Conservation (phyloP, 2,329 filamentous ascomycete species). For the Hypoxylon rubiginosum region DNA sequence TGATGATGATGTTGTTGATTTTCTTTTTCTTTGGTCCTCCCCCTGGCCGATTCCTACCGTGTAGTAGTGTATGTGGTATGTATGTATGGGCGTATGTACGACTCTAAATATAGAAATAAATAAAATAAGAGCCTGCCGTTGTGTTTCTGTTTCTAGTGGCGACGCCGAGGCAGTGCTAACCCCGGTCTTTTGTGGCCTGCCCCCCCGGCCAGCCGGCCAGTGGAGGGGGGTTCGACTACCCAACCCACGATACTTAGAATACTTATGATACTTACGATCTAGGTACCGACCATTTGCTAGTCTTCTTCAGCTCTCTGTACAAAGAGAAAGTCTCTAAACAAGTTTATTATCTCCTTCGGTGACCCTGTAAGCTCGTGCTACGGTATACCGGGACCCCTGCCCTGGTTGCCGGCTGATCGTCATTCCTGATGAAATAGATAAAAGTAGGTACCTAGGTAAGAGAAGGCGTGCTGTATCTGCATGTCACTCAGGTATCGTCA, state of each 20-base stretch:
- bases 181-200: slow-evolving; percentile 22
- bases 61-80: not conserved
- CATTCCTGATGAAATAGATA: slow-evolving; percentile 6
- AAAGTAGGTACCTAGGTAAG: too few species aligned
- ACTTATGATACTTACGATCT: slow-evolving; percentile 1
- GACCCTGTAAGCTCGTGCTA: not conserved
- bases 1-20: slow-evolving; percentile 29
- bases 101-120: slow-evolving; percentile 41
- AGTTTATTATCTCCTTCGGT: slow-evolving; percentile 13
- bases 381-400: slow-evolving; percentile 12
- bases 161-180: slow-evolving; percentile 41
- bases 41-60: slow-evolving; percentile 34
- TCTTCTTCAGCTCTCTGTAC: not conserved
- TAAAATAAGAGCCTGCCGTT: slow-evolving; percentile 26
- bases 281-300: not conserved
- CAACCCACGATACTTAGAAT: slow-evolving; percentile 3
- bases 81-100: not conserved
- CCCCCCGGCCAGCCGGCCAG: slow-evolving; percentile 5
- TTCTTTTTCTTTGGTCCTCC: slow-evolving; percentile 26
- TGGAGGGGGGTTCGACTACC: slow-evolving; percentile 9
- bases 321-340: slow-evolving; percentile 23
- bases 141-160: slow-evolving; percentile 27
- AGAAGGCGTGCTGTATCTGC: not conserved
- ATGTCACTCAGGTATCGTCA: slow-evolving; percentile 7
- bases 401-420: slow-evolving; percentile 23